Conservation (phyloP, 1,284 basidiomycete genomes). For the Ustilago loliicola region DNA sequence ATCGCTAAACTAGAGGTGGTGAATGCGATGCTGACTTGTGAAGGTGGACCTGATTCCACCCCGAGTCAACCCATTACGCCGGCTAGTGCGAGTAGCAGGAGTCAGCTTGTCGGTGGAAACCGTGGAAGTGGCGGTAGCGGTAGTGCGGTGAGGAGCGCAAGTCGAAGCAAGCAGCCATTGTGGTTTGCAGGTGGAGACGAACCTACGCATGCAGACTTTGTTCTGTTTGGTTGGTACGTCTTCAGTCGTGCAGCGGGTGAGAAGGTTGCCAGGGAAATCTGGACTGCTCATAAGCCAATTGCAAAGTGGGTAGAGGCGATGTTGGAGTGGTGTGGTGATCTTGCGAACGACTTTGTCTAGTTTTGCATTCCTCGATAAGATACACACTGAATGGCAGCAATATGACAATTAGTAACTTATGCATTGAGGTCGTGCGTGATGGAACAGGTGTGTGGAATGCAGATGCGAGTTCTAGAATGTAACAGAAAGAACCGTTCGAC, state of each 20-base stretch:
- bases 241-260: slow-evolving; percentile 46
- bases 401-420: background rate
- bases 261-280: slow-evolving; percentile 44
- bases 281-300: slow-evolving; percentile 44
- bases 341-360: slow-evolving; percentile 51
- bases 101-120: background rate
- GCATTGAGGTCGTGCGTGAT: background rate
- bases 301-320: slow-evolving; percentile 50
- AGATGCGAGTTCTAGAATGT: slow-evolving; percentile 20
- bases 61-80: slow-evolving; percentile 3
- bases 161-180: slow-evolving; percentile 12
- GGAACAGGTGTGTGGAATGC: background rate
- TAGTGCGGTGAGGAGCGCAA: slow-evolving; percentile 10
- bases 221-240: slow-evolving; percentile 58
- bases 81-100: background rate
- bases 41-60: slow-evolving; percentile 25
- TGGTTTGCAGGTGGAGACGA: slow-evolving; percentile 55
- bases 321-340: slow-evolving; percentile 49
- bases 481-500: slow-evolving; percentile 52
- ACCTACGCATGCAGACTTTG: slow-evolving; percentile 61
- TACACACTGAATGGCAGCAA: background rate
- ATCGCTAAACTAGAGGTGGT: slow-evolving; percentile 42
- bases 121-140: background rate
- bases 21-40: slow-evolving; percentile 43
- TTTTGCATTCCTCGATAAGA: background rate